Conservation (phyloP, 2,329 filamentous ascomycete genomes). For the Periconia sp. region DNA sequence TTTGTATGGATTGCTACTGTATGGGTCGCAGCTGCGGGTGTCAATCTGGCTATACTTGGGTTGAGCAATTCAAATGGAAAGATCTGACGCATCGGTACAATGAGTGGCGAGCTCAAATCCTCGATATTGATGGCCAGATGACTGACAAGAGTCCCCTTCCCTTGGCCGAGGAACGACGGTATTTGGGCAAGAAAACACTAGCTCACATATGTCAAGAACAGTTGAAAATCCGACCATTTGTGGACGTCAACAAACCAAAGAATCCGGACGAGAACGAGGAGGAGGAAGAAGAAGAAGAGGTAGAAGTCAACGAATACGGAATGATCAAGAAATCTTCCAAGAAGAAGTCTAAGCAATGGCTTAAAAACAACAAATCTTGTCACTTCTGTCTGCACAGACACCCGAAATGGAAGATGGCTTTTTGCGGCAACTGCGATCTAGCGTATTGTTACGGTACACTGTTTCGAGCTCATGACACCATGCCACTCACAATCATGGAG, state of each 20-base stretch:
- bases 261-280: constrained; percentile 49
- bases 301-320: constrained; percentile 66
- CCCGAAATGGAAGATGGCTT: constrained; percentile 80
- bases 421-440: constrained; percentile 74
- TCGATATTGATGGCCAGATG: constrained; percentile 69
- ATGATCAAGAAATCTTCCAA: constrained; percentile 66
- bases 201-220: constrained; percentile 96
- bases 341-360: constrained; percentile 54
- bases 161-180: constrained; percentile 69
- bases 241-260: constrained; percentile 70
- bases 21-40: constrained; percentile 94
- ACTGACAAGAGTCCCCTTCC: constrained; percentile 68
- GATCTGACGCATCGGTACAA: constrained; percentile 79
- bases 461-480: constrained; percentile 87
- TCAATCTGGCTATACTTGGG: constrained; percentile 83
- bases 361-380: constrained; percentile 60
- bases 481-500: constrained; percentile 81
- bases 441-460: constrained; percentile 92
- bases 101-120: constrained; percentile 76
- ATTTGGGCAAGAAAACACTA: constrained; percentile 72
- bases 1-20: constrained; percentile 98
- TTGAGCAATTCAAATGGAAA: constrained; percentile 88
- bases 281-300: constrained; percentile 54
- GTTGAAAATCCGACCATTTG: constrained; percentile 75
- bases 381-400: constrained; percentile 84